Conservation (phyloP, 352 stramenopile species). For the Globisporangium nodosum region DNA sequence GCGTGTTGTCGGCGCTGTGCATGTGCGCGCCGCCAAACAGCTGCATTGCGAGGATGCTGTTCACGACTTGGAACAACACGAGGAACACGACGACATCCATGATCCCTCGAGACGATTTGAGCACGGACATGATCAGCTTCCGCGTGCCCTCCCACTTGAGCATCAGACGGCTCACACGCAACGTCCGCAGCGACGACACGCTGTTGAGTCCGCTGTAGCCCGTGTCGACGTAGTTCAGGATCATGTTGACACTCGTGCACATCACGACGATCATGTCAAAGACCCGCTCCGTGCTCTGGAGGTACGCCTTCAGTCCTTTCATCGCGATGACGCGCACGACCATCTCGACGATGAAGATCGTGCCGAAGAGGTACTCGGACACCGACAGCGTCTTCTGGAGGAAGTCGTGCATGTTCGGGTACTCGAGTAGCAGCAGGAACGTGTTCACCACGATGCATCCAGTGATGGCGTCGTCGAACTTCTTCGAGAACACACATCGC, state of each 20-base stretch:
- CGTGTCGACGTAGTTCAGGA: conserved; percentile 56
- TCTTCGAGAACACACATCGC: conserved; percentile 58
- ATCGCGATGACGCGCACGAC: conserved; percentile 51
- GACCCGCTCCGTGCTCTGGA: conserved; percentile 51
- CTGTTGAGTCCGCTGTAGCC: conserved; percentile 58
- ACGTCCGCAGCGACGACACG: conserved; percentile 59
- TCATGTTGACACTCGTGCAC: conserved; percentile 60
- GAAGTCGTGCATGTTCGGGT: conserved; percentile 41
- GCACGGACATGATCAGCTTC: conserved; percentile 70
- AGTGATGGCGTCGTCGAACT: conserved; percentile 69
- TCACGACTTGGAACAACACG: conserved; percentile 73
- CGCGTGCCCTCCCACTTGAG: conserved; percentile 77
- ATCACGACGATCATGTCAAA: conserved; percentile 73
- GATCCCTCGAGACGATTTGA: conserved; percentile 76
- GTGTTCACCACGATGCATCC: conserved; percentile 67
- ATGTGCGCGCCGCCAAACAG: conserved; percentile 60
- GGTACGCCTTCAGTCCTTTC: conserved; percentile 38
- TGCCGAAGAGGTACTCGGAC: conserved; percentile 66
- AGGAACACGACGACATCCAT: conserved; percentile 73
- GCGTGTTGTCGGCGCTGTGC: conserved; percentile 29
- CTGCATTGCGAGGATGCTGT: conserved; percentile 72
- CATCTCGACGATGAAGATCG: conserved; percentile 63
- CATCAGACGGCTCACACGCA: conserved; percentile 69
- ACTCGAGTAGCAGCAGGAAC: conserved; percentile 59
- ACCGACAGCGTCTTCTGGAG: conserved; percentile 36